Base-by-base conservation (phyloP, 495 filamentous ascomycete genomes). In the Durotheca rogersii region DNA sequence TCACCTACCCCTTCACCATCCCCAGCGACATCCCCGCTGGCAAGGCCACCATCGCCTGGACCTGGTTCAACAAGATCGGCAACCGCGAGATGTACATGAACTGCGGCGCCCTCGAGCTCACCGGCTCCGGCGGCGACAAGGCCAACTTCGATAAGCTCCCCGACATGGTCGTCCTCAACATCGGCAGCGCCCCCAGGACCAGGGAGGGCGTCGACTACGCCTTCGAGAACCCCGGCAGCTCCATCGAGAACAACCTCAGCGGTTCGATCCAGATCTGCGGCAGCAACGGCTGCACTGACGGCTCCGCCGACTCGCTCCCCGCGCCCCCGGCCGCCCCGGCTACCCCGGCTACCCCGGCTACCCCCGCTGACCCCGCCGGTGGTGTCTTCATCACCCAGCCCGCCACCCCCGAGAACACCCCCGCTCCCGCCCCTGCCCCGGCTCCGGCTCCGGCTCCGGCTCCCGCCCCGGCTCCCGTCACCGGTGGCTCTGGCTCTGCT, bases 41-140 rank as follows among this genome's bases (percentile, higher is more conserved):
- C 7, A 74, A 78, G 36, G 87, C 82, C 2, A 81, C 83, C 1
- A 72, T 96, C 33, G 85, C 86, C 11, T 95, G 89, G 78, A 86
- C 86, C 3, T 96, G 91, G 91, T 85, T 92, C 73, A 96, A 96
- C 80, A 84, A 84, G 53, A 64, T 90, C 42, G 89, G 89, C 38
- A 89, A 90, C 72, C 81, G 89, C 15, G 91, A 96, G 67, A 89
- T 94, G 81, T 95, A 95, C 76, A 95, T 94, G 90, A 90, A 91
- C 78, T 96, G 91, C 52, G 87, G 85, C 3, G 80, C 86, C 14
- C 76, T 92, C 36, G 81, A 76, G 4, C 79, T 95, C 54, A 72
- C 69, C 1, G 77, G 77, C 27, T 67, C 71, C 0, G 76, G 75
- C 3, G 81, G 79, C 39, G 52, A 70, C 11, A 46, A 73, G 50